Base-by-base conservation (phyloP, 2,329 filamentous ascomycete species). In the Colletotrichum sansevieriae region DNA sequence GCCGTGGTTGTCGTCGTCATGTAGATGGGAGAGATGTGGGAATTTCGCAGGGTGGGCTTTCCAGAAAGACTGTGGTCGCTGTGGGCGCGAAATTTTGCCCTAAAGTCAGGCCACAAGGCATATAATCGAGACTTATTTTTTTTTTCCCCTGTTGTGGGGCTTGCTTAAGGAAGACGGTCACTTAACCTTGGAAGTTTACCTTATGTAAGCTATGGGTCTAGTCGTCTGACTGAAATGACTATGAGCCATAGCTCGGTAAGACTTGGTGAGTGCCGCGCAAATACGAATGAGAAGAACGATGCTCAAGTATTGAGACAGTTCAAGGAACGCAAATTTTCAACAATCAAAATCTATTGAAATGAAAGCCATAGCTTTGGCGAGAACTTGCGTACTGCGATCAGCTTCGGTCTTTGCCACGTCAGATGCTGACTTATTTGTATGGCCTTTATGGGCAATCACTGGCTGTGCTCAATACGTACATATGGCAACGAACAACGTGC, bases 1-100 rank as follows among this genome's bases (percentile, higher is more conserved):
- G 67, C 75, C 74, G 74, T 77, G 72, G 73, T 72, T 76, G 73
- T 78, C 76, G 77, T 79, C 76, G 77, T 77, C 74, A 75, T 73
- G 71, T 61, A 71, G 70, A 60, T 55, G 67, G 71, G 64, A 49
- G 47, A 33, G 35, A 2, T 8, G 39, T 33, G 33, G 46, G 29
- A 63, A 57, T 63, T 71, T 57, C 47, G n/a, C 39, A 35, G 37
- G 37, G n/a, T 29, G 43, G 54, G 35, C 44, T 22, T 11, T 22
- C 4, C 15, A n/a, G 43, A 44, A 39, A 70, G 58, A 37, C 20
- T 33, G 46, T 13, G 18, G 37, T 29, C 15, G 29, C 47, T 63
- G 49, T 56, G 51, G n/a, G 62, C 43, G 37, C 41, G 54, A 57
- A 65, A 61, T 44, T 65, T 65, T 65, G 56, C 43, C 25, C 49